Evolutionary conservation across 805 yeast genomes (phyloP), one percentile per base, ranked within the genome.

Genomic region (Diddensiella caesifluorescens): DNA sequence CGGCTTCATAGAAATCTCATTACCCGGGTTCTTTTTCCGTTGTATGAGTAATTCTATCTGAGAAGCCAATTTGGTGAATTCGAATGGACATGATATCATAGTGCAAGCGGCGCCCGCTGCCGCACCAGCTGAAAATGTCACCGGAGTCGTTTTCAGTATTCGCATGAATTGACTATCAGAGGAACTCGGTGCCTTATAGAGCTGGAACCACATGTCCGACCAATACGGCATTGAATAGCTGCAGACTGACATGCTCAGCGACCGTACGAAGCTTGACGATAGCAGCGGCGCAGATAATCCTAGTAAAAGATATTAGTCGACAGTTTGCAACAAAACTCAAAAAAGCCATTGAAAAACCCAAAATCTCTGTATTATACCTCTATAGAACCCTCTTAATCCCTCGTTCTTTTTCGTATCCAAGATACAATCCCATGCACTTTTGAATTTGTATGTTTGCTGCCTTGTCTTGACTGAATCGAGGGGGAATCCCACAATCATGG

Each of bases 391-490:
- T 4, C 60, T 48, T 4, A 79, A 28, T 0, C 95, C 95, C 54
- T 83, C 95, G 6, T 65, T 59, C 5, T 57, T 52, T 22, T 75
- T 64, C 0, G 94, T 80, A 34, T 70, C 63, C 26, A 55, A 54
- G 15, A 81, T 64, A 56, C 94, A 84, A 42, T 75, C 77, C 39
- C 68, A 58, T 21, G 80, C 71, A 38, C 75, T 70, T 12, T 65
- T 64, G 62, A 76, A 85, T 41, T 73, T 69, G 49, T 83, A 81
- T 0, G 94, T 82, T 59, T 86, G 95, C 79, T 83, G 79, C 46
- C 95, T 68, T 0, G 95, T 87, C 60, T 86, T 86, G 45, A 87
- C 69, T n/a, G 92, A 81, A 57, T 86, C 95, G 38, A 86, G 61
- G 0, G 95, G 95, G 54, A 79, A 86, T 15, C 92, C 94, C n/a